phyloP scores from a whole-genome alignment of 805 yeast genomes.

The Isabelozyma pseudorhagii region DNA sequence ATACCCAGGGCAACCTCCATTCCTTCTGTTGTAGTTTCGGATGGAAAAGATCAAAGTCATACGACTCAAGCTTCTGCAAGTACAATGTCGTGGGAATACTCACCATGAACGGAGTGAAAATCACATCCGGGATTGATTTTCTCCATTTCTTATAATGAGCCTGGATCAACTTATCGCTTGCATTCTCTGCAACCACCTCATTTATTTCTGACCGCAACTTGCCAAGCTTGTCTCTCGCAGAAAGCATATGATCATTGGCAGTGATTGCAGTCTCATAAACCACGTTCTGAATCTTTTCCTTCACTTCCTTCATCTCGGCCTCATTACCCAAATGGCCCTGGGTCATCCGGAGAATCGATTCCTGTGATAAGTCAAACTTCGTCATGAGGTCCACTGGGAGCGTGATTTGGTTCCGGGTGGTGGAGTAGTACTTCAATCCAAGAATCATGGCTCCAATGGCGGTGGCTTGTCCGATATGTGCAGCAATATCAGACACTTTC shows the following conservation, averaged over 20 bases:
- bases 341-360: conserved; percentile 48
- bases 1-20: conserved; percentile 65
- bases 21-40: conserved; percentile 46
- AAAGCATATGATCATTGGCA: conserved; percentile 76
- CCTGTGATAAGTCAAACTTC: conserved; percentile 57
- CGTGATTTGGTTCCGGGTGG: conserved; percentile 46
- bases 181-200: conserved; percentile 18
- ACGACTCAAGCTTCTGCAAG: conserved; percentile 55
- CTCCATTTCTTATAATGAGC: conserved; percentile 36
- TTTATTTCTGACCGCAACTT: conserved; percentile 36
- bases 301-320: conserved; percentile 18
- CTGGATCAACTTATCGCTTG: conserved; percentile 22
- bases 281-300: conserved; percentile 49
- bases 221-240: conserved; percentile 58
- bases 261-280: conserved; percentile 66
- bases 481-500: conserved; percentile 56
- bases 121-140: conserved; percentile 54
- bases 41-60: conserved; percentile 60
- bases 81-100: conserved; percentile 65
- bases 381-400: conserved; percentile 64
- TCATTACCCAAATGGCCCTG: conserved; percentile 39
- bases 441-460: conserved; percentile 64
- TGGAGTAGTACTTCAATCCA: conserved; percentile 57
- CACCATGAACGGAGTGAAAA: conserved; percentile 65
- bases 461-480: conserved; percentile 82